Percentiles rank a stretch among this genome's conserved stretches.
phyloP scores from a whole-genome alignment of 352 stramenopile species.

The Blastocystis hominis region DNA sequence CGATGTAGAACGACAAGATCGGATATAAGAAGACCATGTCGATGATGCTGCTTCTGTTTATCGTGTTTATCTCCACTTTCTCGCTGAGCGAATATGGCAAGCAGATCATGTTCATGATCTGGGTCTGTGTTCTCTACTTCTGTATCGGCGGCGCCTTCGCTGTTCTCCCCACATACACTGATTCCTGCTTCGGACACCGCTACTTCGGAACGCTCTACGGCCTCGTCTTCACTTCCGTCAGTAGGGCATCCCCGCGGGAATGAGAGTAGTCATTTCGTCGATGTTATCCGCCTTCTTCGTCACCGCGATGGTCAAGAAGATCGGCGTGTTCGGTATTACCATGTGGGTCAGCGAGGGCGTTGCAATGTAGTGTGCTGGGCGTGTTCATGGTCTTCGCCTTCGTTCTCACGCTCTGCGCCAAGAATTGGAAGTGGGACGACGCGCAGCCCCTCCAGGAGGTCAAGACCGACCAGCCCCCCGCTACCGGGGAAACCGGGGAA shows the following conservation, averaged over 20 bases:
- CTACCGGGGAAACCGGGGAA: too few species aligned
- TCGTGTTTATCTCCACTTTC: slow-evolving; percentile 19
- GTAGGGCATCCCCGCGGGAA: neutral
- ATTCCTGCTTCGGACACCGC: neutral
- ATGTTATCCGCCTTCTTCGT: slow-evolving; percentile 18
- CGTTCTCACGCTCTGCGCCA: neutral
- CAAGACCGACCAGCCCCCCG: too few species aligned
- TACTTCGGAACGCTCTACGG: slow-evolving; percentile 57
- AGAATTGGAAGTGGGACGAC: slow-evolving; percentile 15
- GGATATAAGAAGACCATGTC: slow-evolving; percentile 55
- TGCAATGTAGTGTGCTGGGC: neutral
- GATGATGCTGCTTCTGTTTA: neutral
- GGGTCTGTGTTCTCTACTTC: slow-evolving; percentile 45
- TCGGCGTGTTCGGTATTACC: slow-evolving; percentile 26
- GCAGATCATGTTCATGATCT: slow-evolving; percentile 41
- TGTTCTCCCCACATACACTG: slow-evolving; percentile 13
- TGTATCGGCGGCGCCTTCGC: slow-evolving; percentile 44
- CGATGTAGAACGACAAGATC: slow-evolving; percentile 34
- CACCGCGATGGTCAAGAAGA: slow-evolving; percentile 5
- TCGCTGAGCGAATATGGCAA: neutral
- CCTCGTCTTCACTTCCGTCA: slow-evolving; percentile 12
- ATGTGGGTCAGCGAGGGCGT: neutral
- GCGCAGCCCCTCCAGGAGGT: too few species aligned
- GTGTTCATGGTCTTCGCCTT: neutral
- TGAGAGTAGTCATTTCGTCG: slow-evolving; percentile 4